Evolutionary conservation across 768 basidiomycete genomes (phyloP).

Genomic region (Leucosporidium scottii): DNA sequence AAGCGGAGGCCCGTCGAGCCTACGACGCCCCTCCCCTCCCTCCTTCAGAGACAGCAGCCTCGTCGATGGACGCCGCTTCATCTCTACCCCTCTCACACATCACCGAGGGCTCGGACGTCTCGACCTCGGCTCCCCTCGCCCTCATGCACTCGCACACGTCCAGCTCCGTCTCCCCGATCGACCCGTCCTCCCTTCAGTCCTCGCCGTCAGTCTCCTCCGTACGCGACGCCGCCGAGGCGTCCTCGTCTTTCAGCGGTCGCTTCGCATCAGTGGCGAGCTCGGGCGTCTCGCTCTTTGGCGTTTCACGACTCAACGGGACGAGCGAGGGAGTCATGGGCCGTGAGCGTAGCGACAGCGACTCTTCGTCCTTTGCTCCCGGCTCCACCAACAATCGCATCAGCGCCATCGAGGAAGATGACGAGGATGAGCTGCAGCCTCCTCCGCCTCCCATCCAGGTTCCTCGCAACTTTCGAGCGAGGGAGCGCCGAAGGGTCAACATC

Average conservation of each 20-base stretch:
- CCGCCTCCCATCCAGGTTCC: conserved; percentile 3
- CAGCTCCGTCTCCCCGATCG: too few relatives aligned
- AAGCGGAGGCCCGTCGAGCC: background rate
- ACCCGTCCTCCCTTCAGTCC: too few relatives aligned
- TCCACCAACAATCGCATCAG: background rate
- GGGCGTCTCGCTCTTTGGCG: conserved; percentile 5
- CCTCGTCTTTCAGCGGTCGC: background rate
- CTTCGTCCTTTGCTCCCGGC: background rate
- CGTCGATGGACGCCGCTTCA: too few relatives aligned
- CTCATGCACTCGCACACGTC: too few relatives aligned
- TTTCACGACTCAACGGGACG: background rate
- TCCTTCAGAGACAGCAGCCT: too few relatives aligned
- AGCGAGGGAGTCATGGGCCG: background rate
- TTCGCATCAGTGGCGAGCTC: background rate
- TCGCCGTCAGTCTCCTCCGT: too few relatives aligned
- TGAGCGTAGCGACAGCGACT: conserved; percentile 1
- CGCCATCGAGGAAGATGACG: background rate
- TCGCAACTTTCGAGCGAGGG: conserved; percentile 11
- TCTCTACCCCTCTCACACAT: too few relatives aligned
- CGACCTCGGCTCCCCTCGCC: too few relatives aligned
- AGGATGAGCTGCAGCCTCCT: background rate
- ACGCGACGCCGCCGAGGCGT: too few relatives aligned
- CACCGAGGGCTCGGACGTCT: too few relatives aligned
- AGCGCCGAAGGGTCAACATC: conserved; percentile 30
- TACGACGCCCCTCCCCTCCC: background rate